Evolutionary conservation across 306 rosid species (phyloP).

Genomic region (Vicia sativa): DNA sequence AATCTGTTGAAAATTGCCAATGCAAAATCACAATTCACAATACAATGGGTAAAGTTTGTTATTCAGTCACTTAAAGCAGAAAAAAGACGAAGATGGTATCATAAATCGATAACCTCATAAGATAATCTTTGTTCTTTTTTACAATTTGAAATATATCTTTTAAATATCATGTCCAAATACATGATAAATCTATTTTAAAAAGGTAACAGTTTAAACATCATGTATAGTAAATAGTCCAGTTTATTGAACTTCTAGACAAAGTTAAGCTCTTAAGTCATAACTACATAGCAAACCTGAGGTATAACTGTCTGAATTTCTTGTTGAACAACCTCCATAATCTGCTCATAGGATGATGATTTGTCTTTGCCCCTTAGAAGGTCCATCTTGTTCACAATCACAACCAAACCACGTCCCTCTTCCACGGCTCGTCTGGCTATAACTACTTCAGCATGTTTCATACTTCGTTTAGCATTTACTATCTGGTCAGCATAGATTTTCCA

Average conservation of each 20-base stretch:
- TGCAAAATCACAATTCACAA: slow-evolving; percentile 29
- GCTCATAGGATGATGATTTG: slow-evolving; percentile 51
- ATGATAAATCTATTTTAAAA: slow-evolving; percentile 9
- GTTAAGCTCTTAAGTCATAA: slow-evolving; percentile 33
- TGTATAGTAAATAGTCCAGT: not conserved
- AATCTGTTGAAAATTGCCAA: slow-evolving; percentile 55
- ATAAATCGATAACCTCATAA: slow-evolving; percentile 22
- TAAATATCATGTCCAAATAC: slow-evolving; percentile 20
- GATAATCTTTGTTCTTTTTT: not conserved
- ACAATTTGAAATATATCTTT: slow-evolving; percentile 23
- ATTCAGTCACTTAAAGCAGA: slow-evolving; percentile 22
- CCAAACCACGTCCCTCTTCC: slow-evolving; percentile 97
- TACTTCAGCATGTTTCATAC: slow-evolving; percentile 93
- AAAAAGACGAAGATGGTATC: slow-evolving; percentile 16
- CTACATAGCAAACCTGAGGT: slow-evolving; percentile 69
- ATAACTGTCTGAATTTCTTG: slow-evolving; percentile 81
- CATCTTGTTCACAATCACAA: slow-evolving; percentile 98
- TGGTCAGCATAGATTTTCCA: slow-evolving; percentile 39
- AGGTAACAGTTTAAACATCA: slow-evolving; percentile 16
- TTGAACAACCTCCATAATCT: slow-evolving; percentile 81
- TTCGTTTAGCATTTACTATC: slow-evolving; percentile 76
- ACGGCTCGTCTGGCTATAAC: slow-evolving; percentile 92
- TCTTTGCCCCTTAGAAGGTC: slow-evolving; percentile 74
- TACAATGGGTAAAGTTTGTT: slow-evolving; percentile 2
- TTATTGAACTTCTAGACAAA: slow-evolving; percentile 23